Evolutionary conservation across 1,139 yeast genomes (phyloP), one percentile per base, ranked within the genome.

Genomic region (Lizanozyma gosingica): DNA sequence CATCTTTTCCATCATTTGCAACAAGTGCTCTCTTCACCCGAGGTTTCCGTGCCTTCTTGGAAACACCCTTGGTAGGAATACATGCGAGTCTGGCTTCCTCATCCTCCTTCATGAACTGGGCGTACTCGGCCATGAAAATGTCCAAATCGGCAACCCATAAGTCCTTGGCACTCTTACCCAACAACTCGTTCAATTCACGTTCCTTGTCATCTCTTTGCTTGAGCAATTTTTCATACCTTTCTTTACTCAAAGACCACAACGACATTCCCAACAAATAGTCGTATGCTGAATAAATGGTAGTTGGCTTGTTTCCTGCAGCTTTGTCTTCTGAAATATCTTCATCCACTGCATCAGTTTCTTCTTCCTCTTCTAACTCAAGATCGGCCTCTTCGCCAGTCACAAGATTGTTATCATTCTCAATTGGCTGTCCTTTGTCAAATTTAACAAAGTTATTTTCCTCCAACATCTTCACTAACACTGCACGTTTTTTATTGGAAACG

Each of bases 191-290:
- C 51, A 92, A 72, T 55, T 87, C 95, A 9, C 62, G 67, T 56
- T 88, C 94, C 55, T 82, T 83, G 29, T 65, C 79, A 40, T 78
- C 86, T 47, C 79, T 73, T 57, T 88, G 95, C 40, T 71, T 71
- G 51, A 88, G 65, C 46, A 92, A 67, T 51, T 76, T 80, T 52
- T 87, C 92, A 55, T 88, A 92, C 50, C 94, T 74, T 63, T 94
- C 99, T 45, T 73, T 73, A 1, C 98, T 90, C 55, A 92, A 76
- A 27, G 96, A 82, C 94, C 97, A 88, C 51, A 94, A 80, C 34
- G 90, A 77, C 96, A 94, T 85, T 41, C 92, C 90, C 42, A 85
- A 66, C 47, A 85, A 67, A 50, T 85, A 85, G 53, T 85, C 94
- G 58, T 75, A 78, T 44, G 85, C 69, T 43, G 84, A 70, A 53